phyloP scores from a whole-genome alignment of 140 eudicot species.

The Anethum foeniculum region DNA sequence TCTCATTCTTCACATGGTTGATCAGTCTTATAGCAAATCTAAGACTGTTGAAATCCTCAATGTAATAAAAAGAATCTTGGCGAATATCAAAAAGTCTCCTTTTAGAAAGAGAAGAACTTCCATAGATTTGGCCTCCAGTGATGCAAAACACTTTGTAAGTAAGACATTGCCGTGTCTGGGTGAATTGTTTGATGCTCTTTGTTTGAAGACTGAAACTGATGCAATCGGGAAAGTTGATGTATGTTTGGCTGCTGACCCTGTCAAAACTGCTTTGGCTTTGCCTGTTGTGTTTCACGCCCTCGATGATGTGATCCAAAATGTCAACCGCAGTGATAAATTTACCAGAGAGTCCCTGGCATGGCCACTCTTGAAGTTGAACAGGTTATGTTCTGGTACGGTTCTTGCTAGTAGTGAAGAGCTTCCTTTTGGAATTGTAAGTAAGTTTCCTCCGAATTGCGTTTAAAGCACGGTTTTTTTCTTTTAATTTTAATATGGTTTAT shows the following conservation, averaged over 20 bases:
- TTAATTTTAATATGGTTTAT: background rate
- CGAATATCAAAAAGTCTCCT: conserved; percentile 58
- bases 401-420: conserved; percentile 98
- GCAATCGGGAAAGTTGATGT: conserved; percentile 46
- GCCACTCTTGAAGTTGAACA: conserved; percentile 84
- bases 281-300: conserved; percentile 90
- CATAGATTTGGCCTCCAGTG: conserved; percentile 27
- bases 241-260: conserved; percentile 62
- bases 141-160: conserved; percentile 16
- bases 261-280: conserved; percentile 63
- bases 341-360: conserved; percentile 46
- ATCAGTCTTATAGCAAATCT: conserved; percentile 35
- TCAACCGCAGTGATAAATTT: conserved; percentile 25
- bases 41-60: conserved; percentile 47
- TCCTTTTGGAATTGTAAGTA: conserved; percentile 93
- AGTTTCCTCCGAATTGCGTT: background rate
- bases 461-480: background rate
- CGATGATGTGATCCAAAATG: conserved; percentile 55
- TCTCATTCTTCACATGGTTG: conserved; percentile 38
- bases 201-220: conserved; percentile 44
- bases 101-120: conserved; percentile 53
- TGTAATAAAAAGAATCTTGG: conserved; percentile 42
- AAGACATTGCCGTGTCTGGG: conserved; percentile 42
- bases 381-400: conserved; percentile 74
- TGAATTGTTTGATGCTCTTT: conserved; percentile 61